A percentile compares a stretch with the other conserved stretches of the same genome.
Evolutionary conservation across 2,329 filamentous ascomycete genomes (phyloP).

Genomic region (Arthroderma uncinatum): DNA sequence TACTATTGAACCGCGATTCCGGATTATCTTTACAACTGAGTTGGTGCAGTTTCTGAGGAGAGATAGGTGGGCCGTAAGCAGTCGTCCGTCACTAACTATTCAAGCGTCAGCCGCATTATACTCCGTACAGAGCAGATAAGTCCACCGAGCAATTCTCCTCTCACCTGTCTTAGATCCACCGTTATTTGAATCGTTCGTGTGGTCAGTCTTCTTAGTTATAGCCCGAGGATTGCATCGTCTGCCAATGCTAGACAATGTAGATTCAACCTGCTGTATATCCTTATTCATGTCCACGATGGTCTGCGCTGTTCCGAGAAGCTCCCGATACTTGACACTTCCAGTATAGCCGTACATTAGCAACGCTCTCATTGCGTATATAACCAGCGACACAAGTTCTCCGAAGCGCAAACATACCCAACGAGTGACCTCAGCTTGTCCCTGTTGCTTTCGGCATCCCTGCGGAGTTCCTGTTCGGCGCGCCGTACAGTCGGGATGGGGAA

Average conservation of each 20-base stretch:
- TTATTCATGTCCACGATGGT: conserved; percentile 82
- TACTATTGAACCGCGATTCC: conserved; percentile 41
- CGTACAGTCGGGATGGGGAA: conserved; percentile 53
- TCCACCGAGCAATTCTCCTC: neutral
- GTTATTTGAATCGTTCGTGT: conserved; percentile 42
- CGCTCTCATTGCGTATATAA: conserved; percentile 7
- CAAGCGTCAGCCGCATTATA: conserved; percentile 2
- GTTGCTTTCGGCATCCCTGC: conserved; percentile 51
- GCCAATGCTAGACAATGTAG: conserved; percentile 59
- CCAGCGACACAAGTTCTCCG: neutral
- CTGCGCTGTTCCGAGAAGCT: conserved; percentile 82
- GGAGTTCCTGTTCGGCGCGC: conserved; percentile 53
- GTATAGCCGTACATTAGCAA: conserved; percentile 3
- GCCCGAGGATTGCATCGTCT: conserved; percentile 62
- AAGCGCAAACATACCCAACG: conserved; percentile 45
- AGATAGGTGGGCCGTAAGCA: conserved; percentile 46
- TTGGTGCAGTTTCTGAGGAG: conserved; percentile 47
- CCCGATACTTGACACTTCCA: conserved; percentile 61
- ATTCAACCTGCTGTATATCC: conserved; percentile 65
- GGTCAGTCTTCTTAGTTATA: conserved; percentile 53
- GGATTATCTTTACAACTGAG: conserved; percentile 44
- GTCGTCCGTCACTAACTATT: conserved; percentile 26
- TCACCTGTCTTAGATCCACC: conserved; percentile 26
- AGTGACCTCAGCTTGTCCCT: conserved; percentile 55
- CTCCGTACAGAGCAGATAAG: neutral